A percentile compares a stretch with the other conserved stretches of the same genome.
These are phyloP conservation scores for Bipolaris victoriae DNA, from an alignment of 2,329 filamentous ascomycete species.

Conservation along the genomic window DNA sequence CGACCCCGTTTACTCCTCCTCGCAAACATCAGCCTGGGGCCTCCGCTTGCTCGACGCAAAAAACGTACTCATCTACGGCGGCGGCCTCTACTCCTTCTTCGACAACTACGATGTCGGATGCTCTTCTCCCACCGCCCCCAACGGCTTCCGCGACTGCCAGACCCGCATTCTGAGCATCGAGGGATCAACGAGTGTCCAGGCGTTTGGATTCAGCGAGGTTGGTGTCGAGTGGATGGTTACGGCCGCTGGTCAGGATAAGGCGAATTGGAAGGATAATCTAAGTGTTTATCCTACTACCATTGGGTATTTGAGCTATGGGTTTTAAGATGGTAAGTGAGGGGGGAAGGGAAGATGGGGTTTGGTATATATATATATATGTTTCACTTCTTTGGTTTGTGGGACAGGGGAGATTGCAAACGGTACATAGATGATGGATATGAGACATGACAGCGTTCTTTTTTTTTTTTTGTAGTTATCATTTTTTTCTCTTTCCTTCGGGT, in stretches of 20 bases:
- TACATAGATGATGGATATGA: neutral
- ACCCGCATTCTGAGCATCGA: constrained; percentile 59
- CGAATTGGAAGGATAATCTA: constrained; percentile 56
- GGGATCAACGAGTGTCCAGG: constrained; percentile 46
- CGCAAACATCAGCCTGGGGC: constrained; percentile 61
- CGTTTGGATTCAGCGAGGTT: constrained; percentile 59
- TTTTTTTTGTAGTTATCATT: neutral
- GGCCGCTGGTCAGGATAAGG: constrained; percentile 52
- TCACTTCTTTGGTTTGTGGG: no score
- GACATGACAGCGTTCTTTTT: no score
- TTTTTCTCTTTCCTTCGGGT: neutral
- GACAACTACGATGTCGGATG: constrained; percentile 62
- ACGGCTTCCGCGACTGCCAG: constrained; percentile 55
- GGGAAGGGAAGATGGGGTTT: neutral
- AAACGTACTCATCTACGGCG: constrained; percentile 67
- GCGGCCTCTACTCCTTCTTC: constrained; percentile 73
- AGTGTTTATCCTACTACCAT: constrained; percentile 49
- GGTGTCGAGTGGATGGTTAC: constrained; percentile 56
- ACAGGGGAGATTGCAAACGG: no score
- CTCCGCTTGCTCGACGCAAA: constrained; percentile 65
- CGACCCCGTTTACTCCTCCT: constrained; percentile 71
- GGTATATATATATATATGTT: neutral
- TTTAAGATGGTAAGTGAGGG: constrained; percentile 14
- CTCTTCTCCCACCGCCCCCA: constrained; percentile 28
- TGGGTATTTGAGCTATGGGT: constrained; percentile 44